These are phyloP conservation scores for Craterostigma plantagineum DNA, from an alignment of 257 asterid genomes.

Conservation along the genomic window DNA sequence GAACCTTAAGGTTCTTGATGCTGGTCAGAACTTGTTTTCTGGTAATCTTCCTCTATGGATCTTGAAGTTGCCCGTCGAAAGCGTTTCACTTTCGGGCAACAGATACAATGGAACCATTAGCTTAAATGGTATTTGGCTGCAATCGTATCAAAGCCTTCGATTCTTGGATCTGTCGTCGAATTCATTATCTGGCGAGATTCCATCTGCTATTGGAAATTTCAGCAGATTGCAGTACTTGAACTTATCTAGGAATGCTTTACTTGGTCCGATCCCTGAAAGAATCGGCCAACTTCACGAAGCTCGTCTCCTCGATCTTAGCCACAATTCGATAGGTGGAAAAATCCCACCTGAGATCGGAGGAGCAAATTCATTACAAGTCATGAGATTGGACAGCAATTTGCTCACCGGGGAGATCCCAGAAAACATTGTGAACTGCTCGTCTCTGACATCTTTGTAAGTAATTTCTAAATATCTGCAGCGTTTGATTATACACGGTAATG, in stretches of 20 bases:
- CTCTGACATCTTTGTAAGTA: constrained; percentile 52
- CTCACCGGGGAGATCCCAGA: constrained; percentile 34
- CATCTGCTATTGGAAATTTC: constrained; percentile 36
- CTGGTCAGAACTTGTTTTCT: constrained; percentile 25
- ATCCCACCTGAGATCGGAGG: constrained; percentile 41
- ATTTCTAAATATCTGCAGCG: neutral
- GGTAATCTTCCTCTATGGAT: constrained; percentile 68
- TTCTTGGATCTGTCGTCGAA: constrained; percentile 61
- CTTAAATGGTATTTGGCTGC: constrained; percentile 11
- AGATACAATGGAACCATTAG: constrained; percentile 32
- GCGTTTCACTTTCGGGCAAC: constrained; percentile 32
- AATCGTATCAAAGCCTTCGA: constrained; percentile 29
- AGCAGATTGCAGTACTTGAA: constrained; percentile 38
- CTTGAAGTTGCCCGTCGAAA: constrained; percentile 32
- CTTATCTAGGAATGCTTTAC: constrained; percentile 37
- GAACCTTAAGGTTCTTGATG: constrained; percentile 38
- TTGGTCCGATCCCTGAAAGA: constrained; percentile 38
- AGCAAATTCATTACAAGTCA: constrained; percentile 33
- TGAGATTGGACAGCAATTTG: constrained; percentile 40
- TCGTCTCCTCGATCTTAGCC: constrained; percentile 47
- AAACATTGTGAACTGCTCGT: constrained; percentile 40
- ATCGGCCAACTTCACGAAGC: constrained; percentile 30
- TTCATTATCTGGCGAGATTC: constrained; percentile 45
- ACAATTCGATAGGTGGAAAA: constrained; percentile 44
- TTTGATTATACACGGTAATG: too few relatives aligned